Conservation (phyloP, 352 stramenopile species). For the Albugo candida region DNA sequence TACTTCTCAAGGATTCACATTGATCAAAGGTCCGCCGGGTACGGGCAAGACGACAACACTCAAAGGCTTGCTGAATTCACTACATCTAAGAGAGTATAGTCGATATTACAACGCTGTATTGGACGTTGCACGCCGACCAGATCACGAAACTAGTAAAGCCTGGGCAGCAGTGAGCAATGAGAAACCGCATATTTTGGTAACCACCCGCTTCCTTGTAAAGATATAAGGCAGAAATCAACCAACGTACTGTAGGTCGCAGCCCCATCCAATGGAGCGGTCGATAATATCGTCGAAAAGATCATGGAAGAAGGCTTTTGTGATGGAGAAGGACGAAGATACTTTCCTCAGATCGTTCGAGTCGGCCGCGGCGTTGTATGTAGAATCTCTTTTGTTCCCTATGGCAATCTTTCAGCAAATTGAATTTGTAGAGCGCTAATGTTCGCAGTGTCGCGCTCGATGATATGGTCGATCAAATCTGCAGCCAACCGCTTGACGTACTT, state of each 20-base stretch:
- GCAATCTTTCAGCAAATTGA: not conserved
- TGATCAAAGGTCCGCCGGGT: constrained; percentile 81
- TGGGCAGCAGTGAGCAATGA: constrained; percentile 72
- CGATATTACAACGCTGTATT: constrained; percentile 81
- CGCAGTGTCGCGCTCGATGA: constrained; percentile 64
- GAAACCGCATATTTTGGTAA: constrained; percentile 84
- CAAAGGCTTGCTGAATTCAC: constrained; percentile 79
- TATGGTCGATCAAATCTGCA: constrained; percentile 69
- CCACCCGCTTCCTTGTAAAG: not conserved
- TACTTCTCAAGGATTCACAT: constrained; percentile 76
- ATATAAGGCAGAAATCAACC: not conserved
- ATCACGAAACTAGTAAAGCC: constrained; percentile 60
- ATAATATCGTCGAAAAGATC: constrained; percentile 94
- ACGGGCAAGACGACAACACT: constrained; percentile 87
- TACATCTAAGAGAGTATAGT: constrained; percentile 86
- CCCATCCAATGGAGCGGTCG: constrained; percentile 89
- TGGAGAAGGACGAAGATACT: constrained; percentile 84
- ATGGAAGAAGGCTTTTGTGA: constrained; percentile 91
- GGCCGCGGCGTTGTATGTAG: constrained; percentile 52
- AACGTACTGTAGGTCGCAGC: constrained; percentile 41
- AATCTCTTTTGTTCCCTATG: not conserved
- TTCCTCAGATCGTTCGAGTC: constrained; percentile 88
- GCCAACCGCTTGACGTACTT: constrained; percentile 46
- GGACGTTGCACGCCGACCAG: constrained; percentile 54
- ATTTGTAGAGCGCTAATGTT: constrained; percentile 41